A percentile compares a stretch with the other conserved stretches of the same genome.
Conservation (phyloP, 176 grass and related monocot species). For the Alloteropsis semialata region DNA sequence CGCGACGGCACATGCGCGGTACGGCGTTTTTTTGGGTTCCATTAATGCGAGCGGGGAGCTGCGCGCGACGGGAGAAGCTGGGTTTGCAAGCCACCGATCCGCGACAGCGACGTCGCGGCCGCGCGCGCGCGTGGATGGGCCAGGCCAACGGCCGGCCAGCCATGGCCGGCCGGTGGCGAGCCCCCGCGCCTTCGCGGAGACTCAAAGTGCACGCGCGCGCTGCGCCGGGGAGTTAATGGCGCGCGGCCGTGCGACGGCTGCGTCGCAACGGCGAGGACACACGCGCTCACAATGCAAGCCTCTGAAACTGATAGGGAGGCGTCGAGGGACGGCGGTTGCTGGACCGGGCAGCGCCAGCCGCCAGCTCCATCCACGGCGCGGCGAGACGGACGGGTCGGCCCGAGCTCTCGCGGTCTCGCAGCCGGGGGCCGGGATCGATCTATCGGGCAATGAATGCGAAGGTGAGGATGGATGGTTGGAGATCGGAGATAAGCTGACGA, state of each 20-base stretch:
- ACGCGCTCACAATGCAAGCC: background rate
- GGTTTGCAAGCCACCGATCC: constrained; percentile 23
- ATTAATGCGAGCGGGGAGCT: background rate
- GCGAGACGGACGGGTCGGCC: background rate
- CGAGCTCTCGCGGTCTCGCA: background rate
- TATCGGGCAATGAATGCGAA: background rate
- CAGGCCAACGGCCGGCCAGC: constrained; percentile 17
- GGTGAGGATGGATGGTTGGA: background rate
- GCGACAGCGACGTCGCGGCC: constrained; percentile 6
- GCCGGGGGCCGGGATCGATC: background rate
- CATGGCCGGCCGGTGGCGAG: background rate
- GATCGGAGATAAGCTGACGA: background rate
- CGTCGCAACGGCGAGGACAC: constrained; percentile 3
- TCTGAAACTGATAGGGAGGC: background rate
- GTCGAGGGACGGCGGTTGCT: background rate
- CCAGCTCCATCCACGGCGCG: background rate
- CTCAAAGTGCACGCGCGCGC: constrained; percentile 24
- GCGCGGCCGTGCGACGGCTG: constrained; percentile 25
- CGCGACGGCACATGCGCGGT: background rate
- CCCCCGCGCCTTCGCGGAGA: constrained; percentile 14
- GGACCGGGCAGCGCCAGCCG: background rate
- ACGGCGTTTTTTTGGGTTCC: background rate
- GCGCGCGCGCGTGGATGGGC: background rate
- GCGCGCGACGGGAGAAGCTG: background rate
- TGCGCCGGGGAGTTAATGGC: background rate